Evolutionary conservation across 768 basidiomycete species (phyloP).

Genomic region (Mycena venus): DNA sequence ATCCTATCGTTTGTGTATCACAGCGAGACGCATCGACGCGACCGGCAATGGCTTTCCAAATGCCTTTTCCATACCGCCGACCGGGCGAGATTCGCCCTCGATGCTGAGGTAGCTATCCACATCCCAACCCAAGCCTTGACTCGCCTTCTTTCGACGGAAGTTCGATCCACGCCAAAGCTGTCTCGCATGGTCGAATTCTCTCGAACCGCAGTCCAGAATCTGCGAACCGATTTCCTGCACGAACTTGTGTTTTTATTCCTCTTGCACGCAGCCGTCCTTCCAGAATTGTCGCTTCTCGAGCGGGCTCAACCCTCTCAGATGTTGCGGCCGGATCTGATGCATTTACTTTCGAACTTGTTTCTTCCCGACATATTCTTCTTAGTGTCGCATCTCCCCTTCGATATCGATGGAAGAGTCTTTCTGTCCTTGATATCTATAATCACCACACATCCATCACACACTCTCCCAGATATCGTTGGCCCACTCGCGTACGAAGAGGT

Average conservation of each 20-base stretch:
- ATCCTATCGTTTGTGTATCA: constrained; percentile 73
- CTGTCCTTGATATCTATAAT: constrained; percentile 56
- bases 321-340: constrained; percentile 45
- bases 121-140: neutral
- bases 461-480: constrained; percentile 47
- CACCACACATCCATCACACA: constrained; percentile 38
- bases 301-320: constrained; percentile 51
- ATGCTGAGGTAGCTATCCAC: neutral
- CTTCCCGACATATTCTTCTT: constrained; percentile 54
- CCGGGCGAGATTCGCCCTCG: constrained; percentile 7
- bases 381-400: constrained; percentile 45
- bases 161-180: neutral
- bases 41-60: constrained; percentile 20
- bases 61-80: constrained; percentile 26
- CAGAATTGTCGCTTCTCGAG: constrained; percentile 46
- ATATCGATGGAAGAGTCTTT: constrained; percentile 70
- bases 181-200: constrained; percentile 11
- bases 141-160: neutral
- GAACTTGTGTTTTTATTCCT: constrained; percentile 24
- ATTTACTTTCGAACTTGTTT: constrained; percentile 51
- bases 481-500: constrained; percentile 7
- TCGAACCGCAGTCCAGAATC: neutral
- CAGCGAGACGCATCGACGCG: constrained; percentile 33
- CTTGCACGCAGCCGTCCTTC: constrained; percentile 23
- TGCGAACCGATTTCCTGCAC: neutral